Base-by-base conservation (phyloP, 345 rosid genomes). In the Dipteronia sinensis region DNA sequence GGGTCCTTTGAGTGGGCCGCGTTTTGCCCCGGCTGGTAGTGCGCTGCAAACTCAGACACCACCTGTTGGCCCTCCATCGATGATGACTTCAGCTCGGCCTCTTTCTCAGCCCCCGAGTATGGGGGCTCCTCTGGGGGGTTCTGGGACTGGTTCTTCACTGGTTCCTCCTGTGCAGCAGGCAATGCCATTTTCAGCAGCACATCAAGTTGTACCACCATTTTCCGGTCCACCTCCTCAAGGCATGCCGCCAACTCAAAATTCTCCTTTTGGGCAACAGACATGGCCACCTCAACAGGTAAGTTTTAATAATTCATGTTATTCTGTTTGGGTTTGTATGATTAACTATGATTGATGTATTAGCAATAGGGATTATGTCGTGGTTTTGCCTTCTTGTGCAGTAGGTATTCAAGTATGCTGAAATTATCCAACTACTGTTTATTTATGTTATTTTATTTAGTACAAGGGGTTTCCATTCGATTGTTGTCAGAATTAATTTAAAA, bases 261-360 rank as follows among this genome's bases (percentile, higher is more conserved):
- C 85, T 72, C 90, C 98, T 71, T 95, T 86, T 83, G 93, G 91
- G 68, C 84, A 87, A 81, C 96, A 88, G 75, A 70, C 91, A 63
- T 85, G 85, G 86, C 81, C 80, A 73, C 67, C 83, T 22, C 89
- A 77, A 73, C 85, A 85, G 83, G 91, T 92, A 75, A 69, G 65
- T 70, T 71, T 3, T 51, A 65, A 65, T 15, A 38, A 20, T 55
- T 67, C 38, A 8, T 5, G 13, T 3, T 67, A 2, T 12, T 22
- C 55, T 59, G 15, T 63, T 63, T 22, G 20, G 22, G 25, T 11
- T 72, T 34, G 23, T 44, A 38, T 44, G 58, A 20, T 12, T 12
- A 55, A 58, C 25, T 68, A 6, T 11, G 47, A 47, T 56, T 44
- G 20, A 38, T 55, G 40, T 40, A 8, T 40, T 53, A 20, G 40